These are phyloP conservation scores for Agrostemma githago DNA, from an alignment of 148 eudicot genomes.

Conservation along the genomic window DNA sequence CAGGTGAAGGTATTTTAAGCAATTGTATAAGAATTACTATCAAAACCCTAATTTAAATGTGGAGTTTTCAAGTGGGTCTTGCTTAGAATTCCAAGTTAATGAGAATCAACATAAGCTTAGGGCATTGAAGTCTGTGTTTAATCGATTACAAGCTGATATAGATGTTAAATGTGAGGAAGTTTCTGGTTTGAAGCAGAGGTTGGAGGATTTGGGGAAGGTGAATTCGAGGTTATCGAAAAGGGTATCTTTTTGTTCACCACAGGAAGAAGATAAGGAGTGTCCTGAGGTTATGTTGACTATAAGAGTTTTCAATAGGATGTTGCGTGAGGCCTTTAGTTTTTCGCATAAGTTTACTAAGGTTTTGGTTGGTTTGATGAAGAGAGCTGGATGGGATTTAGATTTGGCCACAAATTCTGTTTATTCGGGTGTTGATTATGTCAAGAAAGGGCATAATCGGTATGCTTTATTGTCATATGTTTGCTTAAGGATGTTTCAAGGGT, in stretches of 20 bases:
- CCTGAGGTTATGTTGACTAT: conserved; percentile 53
- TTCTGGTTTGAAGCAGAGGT: conserved; percentile 36
- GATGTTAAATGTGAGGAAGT: conserved; percentile 72
- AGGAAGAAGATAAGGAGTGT: conserved; percentile 16
- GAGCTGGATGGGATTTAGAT: conserved; percentile 84
- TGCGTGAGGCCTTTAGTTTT: conserved; percentile 47
- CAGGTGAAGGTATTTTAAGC: no score
- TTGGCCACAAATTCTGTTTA: conserved; percentile 61
- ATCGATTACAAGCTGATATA: conserved; percentile 64
- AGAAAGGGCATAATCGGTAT: conserved; percentile 61
- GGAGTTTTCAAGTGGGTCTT: conserved; percentile 60
- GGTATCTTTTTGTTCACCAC: conserved; percentile 24
- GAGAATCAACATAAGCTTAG: conserved; percentile 97
- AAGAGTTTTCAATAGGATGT: conserved; percentile 64
- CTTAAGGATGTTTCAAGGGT: conserved; percentile 72
- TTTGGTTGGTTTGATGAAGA: conserved; percentile 75
- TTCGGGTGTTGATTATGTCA: conserved; percentile 44
- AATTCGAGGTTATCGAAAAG: conserved; percentile 44
- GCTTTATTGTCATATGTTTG: conserved; percentile 79
- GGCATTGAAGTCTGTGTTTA: conserved; percentile 68
- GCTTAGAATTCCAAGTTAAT: conserved; percentile 79
- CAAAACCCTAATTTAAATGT: conserved; percentile 34
- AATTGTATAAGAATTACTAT: conserved; percentile 40
- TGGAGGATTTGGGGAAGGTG: conserved; percentile 35
- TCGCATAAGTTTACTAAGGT: conserved; percentile 59